Evolutionary conservation across 2,329 filamentous ascomycete species (phyloP).

Genomic region (Fusarium vanettenii): DNA sequence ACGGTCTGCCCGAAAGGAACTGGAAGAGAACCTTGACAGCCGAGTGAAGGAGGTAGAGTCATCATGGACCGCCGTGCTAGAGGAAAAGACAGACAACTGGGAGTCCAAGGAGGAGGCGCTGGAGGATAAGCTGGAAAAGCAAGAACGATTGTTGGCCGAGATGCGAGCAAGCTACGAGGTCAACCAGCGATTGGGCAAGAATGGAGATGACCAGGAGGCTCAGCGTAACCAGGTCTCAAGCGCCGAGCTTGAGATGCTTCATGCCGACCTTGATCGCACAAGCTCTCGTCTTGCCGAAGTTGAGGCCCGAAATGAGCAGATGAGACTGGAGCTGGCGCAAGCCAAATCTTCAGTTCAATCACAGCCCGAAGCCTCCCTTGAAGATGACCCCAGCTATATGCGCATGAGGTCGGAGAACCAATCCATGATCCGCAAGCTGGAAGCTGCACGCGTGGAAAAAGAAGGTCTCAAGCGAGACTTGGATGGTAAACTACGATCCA

Average conservation of each 20-base stretch:
- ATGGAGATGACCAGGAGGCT: slow-evolving; percentile 70
- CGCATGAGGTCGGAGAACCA: slow-evolving; percentile 94
- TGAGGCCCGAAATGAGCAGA: slow-evolving; percentile 92
- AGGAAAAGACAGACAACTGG: slow-evolving; percentile 98
- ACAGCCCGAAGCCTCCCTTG: slow-evolving; percentile 71
- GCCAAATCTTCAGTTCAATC: slow-evolving; percentile 76
- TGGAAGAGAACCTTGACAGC: slow-evolving; percentile 81
- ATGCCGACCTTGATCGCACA: slow-evolving; percentile 90
- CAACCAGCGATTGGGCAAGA: slow-evolving; percentile 85
- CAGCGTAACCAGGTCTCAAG: slow-evolving; percentile 77
- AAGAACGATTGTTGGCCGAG: slow-evolving; percentile 91
- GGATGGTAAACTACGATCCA: slow-evolving; percentile 78
- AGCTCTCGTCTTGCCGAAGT: slow-evolving; percentile 89
- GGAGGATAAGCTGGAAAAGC: slow-evolving; percentile 94
- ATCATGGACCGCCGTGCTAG: slow-evolving; percentile 89
- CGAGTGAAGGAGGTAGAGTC: slow-evolving; percentile 90
- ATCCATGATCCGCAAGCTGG: slow-evolving; percentile 87
- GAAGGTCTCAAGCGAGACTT: slow-evolving; percentile 82
- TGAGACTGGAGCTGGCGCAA: slow-evolving; percentile 90
- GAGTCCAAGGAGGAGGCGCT: slow-evolving; percentile 89
- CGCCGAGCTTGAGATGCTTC: slow-evolving; percentile 93
- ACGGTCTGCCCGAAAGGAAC: slow-evolving; percentile 74
- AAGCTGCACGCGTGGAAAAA: slow-evolving; percentile 84
- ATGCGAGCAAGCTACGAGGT: slow-evolving; percentile 98
- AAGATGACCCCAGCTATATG: slow-evolving; percentile 91